These are phyloP conservation scores for Rhizopogon salebrosus DNA, from an alignment of 768 basidiomycete species.

Conservation along the genomic window DNA sequence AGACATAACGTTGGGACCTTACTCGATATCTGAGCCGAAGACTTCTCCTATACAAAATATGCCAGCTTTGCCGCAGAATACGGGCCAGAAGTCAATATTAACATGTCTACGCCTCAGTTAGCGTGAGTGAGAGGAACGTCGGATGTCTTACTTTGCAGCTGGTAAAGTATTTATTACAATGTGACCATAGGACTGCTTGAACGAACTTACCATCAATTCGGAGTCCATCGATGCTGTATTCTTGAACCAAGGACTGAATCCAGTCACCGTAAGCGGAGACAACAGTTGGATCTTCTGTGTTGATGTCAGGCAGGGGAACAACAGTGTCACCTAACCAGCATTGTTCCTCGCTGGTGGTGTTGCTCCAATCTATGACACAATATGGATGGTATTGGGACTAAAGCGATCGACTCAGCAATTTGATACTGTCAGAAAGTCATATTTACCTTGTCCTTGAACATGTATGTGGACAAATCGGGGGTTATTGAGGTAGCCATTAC, in stretches of 20 bases:
- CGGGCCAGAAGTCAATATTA: constrained; percentile 69
- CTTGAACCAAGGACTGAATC: constrained; percentile 62
- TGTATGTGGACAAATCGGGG: constrained; percentile 61
- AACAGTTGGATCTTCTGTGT: constrained; percentile 67
- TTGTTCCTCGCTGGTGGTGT: constrained; percentile 62
- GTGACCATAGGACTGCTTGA: not conserved
- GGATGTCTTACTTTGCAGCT: constrained; percentile 29
- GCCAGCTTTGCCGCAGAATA: constrained; percentile 67
- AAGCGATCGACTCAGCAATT: not conserved
- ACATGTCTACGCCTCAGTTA: constrained; percentile 47
- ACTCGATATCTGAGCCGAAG: constrained; percentile 49
- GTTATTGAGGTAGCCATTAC: constrained; percentile 66
- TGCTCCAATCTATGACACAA: constrained; percentile 67
- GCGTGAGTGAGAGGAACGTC: not conserved
- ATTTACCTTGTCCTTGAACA: constrained; percentile 60
- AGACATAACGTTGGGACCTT: constrained; percentile 1
- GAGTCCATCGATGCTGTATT: constrained; percentile 79
- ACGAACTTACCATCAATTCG: constrained; percentile 62
- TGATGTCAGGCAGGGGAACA: constrained; percentile 73
- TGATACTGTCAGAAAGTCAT: not conserved
- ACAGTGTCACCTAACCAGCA: constrained; percentile 82
- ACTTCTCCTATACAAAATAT: constrained; percentile 89
- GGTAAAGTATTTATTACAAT: not conserved
- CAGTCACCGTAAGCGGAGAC: constrained; percentile 58
- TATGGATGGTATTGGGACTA: constrained; percentile 74